Evolutionary conservation across 192 early-diverging fungal species (phyloP), one percentile per base, ranked within the genome.

Genomic region (Coemansia sp.): DNA sequence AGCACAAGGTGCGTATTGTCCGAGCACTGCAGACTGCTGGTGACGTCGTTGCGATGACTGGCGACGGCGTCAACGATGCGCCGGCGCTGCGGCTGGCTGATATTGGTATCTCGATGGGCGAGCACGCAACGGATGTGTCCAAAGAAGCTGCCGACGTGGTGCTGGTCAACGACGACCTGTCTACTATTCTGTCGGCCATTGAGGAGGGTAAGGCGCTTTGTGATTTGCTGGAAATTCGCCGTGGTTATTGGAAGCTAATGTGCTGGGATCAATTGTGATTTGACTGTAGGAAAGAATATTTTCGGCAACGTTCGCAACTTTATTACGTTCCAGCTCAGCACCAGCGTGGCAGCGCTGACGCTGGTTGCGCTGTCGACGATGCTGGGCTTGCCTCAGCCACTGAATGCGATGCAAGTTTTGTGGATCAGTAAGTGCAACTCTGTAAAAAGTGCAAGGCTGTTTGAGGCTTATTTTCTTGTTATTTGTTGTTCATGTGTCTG

Each of bases 281-380:
- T 51, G 49, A 10, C 6, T 53, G 56, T 57, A 57, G 56, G 63
- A 14, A 98, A 96, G 86, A 87, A 87, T n/a, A 98, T 98, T 59
- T 97, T 94, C 69, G 92, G 93, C 84, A 98, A 98, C 70, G 93
- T 98, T 60, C 92, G 94, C 78, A 95, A 98, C 68, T 98, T 98
- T 68, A 82, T 98, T 68, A 90, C 91, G 0, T 98, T 98, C 82
- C 96, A 98, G 77, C 85, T 98, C 17, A 92, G 90, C 78, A 98
- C 96, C 14, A 93, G 92, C 80, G 83, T 97, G 17, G 87, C 96
- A 12, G 96, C 96, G 2, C 81, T 98, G 57, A 84, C 90, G 1
- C 74, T 98, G 68, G 93, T 98, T 67, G 93, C 94, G 19, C 64
- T 92, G 25, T 84, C 93, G 11, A 96, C 93, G 6, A 68, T 97